These are phyloP conservation scores for Alternaria solani DNA, from an alignment of 2,329 filamentous ascomycete genomes.

Conservation along the genomic window DNA sequence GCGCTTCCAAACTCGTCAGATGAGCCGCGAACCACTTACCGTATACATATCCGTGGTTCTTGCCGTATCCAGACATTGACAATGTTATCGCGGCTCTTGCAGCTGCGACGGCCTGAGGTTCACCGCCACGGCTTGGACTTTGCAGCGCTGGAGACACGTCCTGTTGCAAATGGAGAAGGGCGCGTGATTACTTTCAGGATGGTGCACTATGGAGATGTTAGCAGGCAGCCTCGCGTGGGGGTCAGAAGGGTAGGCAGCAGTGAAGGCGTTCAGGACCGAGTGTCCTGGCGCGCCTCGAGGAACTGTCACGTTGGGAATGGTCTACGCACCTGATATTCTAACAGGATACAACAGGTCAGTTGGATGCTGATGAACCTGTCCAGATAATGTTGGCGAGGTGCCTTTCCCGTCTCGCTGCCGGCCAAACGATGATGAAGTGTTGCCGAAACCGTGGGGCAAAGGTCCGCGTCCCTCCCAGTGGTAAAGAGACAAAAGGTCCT, in stretches of 20 bases:
- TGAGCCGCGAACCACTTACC: conserved; percentile 69
- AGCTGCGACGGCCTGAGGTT: conserved; percentile 60
- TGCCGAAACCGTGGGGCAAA: conserved; percentile 26
- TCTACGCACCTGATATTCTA: conserved; percentile 48
- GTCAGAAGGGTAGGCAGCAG: conserved; percentile 42
- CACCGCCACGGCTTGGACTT: conserved; percentile 48
- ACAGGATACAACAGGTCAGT: conserved; percentile 47
- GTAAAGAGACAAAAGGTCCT: conserved; percentile 29
- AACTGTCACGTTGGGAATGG: conserved; percentile 16
- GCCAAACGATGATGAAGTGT: conserved; percentile 20
- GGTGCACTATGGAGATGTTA: conserved; percentile 26
- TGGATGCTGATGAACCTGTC: conserved; percentile 41
- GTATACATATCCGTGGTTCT: conserved; percentile 79
- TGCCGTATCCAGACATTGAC: conserved; percentile 84
- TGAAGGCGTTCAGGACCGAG: conserved; percentile 23
- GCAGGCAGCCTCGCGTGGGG: conserved; percentile 39
- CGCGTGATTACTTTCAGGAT: conserved; percentile 46
- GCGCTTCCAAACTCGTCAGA: conserved; percentile 46
- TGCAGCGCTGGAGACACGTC: conserved; percentile 39
- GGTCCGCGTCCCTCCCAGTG: conserved; percentile 24
- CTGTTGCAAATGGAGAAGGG: conserved; percentile 40
- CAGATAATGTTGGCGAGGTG: conserved; percentile 10
- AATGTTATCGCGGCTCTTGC: conserved; percentile 59
- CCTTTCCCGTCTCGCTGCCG: conserved; percentile 23
- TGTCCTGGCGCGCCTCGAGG: conserved; percentile 20